Conservation (phyloP, 129 eudicot genomes). For the Flaveria brownii region DNA sequence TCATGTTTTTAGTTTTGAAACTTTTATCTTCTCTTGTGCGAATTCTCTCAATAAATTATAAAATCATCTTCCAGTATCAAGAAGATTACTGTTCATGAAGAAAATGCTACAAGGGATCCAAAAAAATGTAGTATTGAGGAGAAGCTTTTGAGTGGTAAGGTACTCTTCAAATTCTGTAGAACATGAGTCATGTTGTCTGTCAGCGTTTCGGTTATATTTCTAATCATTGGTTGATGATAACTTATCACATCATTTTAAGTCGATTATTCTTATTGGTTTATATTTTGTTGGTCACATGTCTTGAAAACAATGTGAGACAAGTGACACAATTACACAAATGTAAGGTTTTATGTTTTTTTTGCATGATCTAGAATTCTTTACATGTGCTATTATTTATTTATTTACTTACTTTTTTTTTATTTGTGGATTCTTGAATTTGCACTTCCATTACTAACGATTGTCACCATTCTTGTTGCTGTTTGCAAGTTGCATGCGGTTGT, state of each 20-base stretch:
- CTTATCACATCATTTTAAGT: neutral
- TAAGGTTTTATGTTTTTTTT: neutral
- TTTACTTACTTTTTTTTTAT: neutral
- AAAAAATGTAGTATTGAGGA: constrained; percentile 61
- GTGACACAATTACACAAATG: too few species aligned
- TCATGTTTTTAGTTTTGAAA: neutral
- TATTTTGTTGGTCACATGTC: constrained; percentile 6
- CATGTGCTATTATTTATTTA: neutral
- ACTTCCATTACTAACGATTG: neutral
- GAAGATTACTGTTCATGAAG: constrained; percentile 70
- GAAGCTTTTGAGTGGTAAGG: constrained; percentile 84
- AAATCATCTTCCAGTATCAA: constrained; percentile 52
- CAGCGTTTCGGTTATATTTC: neutral
- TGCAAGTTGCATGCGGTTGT: constrained; percentile 83
- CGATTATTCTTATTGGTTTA: neutral
- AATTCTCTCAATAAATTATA: neutral
- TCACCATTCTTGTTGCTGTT: constrained; percentile 15
- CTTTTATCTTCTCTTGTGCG: neutral
- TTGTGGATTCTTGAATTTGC: neutral
- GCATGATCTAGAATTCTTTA: neutral
- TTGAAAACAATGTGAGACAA: neutral
- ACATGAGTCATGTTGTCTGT: neutral
- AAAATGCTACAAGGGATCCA: constrained; percentile 54
- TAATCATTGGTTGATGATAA: neutral
- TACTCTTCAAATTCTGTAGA: constrained; percentile 26